Evolutionary conservation across 2,329 filamentous ascomycete species (phyloP).

Genomic region (Colletotrichum sp.): DNA sequence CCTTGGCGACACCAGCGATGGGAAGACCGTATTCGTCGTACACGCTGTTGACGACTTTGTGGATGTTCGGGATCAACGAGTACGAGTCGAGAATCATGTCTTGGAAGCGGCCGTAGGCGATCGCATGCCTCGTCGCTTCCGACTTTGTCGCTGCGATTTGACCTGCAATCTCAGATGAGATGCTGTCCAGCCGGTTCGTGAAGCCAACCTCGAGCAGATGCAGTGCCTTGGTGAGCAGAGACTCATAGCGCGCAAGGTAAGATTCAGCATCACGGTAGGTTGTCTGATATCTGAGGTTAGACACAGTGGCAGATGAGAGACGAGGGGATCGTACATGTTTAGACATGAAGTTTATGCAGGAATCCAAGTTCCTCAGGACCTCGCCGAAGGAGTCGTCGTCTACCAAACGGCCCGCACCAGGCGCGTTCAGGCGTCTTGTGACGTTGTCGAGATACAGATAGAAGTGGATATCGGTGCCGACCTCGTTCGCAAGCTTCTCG

Average conservation of each 20-base stretch:
- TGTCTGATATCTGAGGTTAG: slow-evolving; percentile 50
- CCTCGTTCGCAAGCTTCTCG: slow-evolving; percentile 78
- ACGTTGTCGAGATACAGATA: slow-evolving; percentile 94
- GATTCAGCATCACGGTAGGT: slow-evolving; percentile 86
- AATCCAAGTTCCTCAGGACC: slow-evolving; percentile 85
- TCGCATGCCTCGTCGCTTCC: slow-evolving; percentile 62
- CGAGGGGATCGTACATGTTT: slow-evolving; percentile 68
- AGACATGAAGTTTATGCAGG: slow-evolving; percentile 92
- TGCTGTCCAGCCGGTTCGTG: slow-evolving; percentile 54
- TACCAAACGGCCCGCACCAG: slow-evolving; percentile 85
- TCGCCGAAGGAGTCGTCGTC: slow-evolving; percentile 85
- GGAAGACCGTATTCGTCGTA: slow-evolving; percentile 58
- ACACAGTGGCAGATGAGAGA: accelerated
- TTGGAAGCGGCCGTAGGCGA: slow-evolving; percentile 65
- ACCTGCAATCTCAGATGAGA: slow-evolving; percentile 58
- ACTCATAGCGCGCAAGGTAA: slow-evolving; percentile 86
- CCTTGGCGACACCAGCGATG: slow-evolving; percentile 46
- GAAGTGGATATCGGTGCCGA: slow-evolving; percentile 90
- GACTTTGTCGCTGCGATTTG: slow-evolving; percentile 62
- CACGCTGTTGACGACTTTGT: slow-evolving; percentile 53
- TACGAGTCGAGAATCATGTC: slow-evolving; percentile 63
- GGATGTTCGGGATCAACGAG: slow-evolving; percentile 60
- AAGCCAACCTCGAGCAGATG: slow-evolving; percentile 66
- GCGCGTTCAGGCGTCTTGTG: slow-evolving; percentile 88
- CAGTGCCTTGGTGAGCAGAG: slow-evolving; percentile 73